phyloP scores from a whole-genome alignment of 2,329 filamentous ascomycete genomes.

The Alternaria sp. region DNA sequence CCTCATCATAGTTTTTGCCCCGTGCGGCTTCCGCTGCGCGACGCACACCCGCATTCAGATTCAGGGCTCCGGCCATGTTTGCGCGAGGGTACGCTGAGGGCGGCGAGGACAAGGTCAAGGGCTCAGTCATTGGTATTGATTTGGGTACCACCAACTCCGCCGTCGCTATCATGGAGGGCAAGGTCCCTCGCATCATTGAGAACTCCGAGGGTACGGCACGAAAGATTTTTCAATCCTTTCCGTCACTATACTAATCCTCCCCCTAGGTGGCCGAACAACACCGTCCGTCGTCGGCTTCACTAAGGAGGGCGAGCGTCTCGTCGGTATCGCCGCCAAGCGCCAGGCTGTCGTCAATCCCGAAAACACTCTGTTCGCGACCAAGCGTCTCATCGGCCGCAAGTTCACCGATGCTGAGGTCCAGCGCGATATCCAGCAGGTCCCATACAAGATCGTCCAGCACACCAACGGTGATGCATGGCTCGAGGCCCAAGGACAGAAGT shows the following conservation, averaged over 20 bases:
- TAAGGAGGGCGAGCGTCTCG: constrained; percentile 92
- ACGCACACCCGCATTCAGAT: constrained; percentile 70
- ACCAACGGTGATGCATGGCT: constrained; percentile 97
- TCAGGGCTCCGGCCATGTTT: constrained; percentile 74
- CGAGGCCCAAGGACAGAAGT: constrained; percentile 89
- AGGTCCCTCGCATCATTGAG: constrained; percentile 93
- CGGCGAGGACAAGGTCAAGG: constrained; percentile 83
- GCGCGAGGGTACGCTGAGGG: constrained; percentile 76
- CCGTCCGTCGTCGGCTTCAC: constrained; percentile 96
- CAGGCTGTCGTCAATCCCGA: constrained; percentile 98
- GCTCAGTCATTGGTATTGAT: constrained; percentile 97
- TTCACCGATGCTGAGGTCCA: constrained; percentile 94
- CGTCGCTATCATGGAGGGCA: constrained; percentile 97
- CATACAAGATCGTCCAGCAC: constrained; percentile 98
- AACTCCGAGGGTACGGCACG: constrained; percentile 82
- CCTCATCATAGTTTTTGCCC: constrained; percentile 65
- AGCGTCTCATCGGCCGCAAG: constrained; percentile 98
- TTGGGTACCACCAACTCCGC: constrained; percentile 98
- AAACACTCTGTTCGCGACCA: constrained; percentile 97
- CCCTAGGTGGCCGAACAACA: constrained; percentile 81
- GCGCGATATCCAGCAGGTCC: constrained; percentile 95
- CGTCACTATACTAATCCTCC: constrained; percentile 21
- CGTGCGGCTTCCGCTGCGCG: constrained; percentile 74
- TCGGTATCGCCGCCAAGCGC: constrained; percentile 96
- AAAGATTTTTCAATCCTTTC: constrained; percentile 5